phyloP scores from a whole-genome alignment of 805 yeast genomes.

The Myxozyma lipomycoides region DNA sequence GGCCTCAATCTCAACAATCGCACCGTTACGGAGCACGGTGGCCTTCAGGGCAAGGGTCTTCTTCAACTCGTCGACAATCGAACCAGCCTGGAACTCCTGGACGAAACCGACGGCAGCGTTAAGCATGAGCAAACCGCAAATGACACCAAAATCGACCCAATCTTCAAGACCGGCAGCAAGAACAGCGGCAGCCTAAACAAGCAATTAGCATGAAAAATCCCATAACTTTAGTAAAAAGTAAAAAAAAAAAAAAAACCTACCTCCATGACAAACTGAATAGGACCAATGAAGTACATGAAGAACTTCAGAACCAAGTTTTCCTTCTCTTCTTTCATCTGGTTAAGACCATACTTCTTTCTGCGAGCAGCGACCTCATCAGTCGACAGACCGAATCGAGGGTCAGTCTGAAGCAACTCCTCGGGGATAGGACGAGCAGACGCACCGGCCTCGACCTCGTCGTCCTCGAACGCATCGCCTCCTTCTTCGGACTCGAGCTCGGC shows the following conservation, averaged over 20 bases:
- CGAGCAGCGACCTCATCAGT: conserved; percentile 74
- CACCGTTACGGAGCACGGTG: conserved; percentile 77
- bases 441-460: conserved; percentile 44
- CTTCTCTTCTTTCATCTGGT: conserved; percentile 86
- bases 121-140: conserved; percentile 76
- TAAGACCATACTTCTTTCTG: conserved; percentile 85
- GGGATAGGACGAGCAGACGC: conserved; percentile 73
- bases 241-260: conserved; percentile 7
- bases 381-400: conserved; percentile 70
- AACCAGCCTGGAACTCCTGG: conserved; percentile 97
- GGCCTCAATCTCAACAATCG: conserved; percentile 68
- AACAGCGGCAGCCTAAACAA: conserved; percentile 70
- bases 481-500: conserved; percentile 69
- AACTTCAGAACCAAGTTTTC: conserved; percentile 78
- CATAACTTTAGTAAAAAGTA: not conserved
- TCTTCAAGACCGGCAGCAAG: conserved; percentile 95
- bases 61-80: conserved; percentile 93
- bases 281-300: conserved; percentile 85
- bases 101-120: conserved; percentile 94
- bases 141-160: conserved; percentile 99
- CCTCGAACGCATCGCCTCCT: conserved; percentile 44
- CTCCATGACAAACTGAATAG: conserved; percentile 95
- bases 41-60: conserved; percentile 92
- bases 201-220: too few relatives aligned
- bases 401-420: conserved; percentile 79